These are phyloP conservation scores for Suhomyces terraborum DNA, from an alignment of 1,139 yeast species.

Conservation along the genomic window DNA sequence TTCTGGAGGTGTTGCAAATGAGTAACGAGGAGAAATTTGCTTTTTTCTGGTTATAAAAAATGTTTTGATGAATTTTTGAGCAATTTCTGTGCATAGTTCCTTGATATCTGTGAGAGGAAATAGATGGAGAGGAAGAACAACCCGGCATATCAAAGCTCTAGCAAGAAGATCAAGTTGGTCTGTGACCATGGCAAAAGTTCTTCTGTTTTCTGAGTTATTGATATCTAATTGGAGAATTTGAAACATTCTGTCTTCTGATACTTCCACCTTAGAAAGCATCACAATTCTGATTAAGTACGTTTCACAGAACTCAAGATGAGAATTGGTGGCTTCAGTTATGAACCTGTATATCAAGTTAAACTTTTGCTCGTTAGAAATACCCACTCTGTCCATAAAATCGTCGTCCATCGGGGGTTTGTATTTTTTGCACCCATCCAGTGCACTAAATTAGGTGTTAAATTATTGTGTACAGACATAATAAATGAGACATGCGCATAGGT, in stretches of 20 bases:
- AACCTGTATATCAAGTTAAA: not conserved
- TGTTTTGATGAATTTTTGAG: slow-evolving; percentile 22
- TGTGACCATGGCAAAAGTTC: not conserved
- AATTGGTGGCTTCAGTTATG: not conserved
- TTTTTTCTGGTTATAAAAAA: slow-evolving; percentile 23
- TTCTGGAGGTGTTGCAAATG: not conserved
- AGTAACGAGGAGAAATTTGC: not conserved
- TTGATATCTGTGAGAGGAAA: slow-evolving; percentile 28
- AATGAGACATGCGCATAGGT: too few relatives aligned
- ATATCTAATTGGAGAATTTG: not conserved
- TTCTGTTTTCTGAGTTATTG: not conserved
- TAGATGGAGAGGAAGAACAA: slow-evolving; percentile 7
- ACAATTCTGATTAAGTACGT: slow-evolving; percentile 4
- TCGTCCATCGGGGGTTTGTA: not conserved
- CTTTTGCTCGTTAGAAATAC: not conserved
- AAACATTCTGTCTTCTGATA: not conserved
- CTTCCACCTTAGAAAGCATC: not conserved
- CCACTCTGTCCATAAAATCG: not conserved
- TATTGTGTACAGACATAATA: too few relatives aligned
- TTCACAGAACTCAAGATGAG: not conserved
- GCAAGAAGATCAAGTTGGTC: not conserved
- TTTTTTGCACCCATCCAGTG: slow-evolving; percentile 8
- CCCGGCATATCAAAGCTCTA: not conserved
- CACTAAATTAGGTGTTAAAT: too few relatives aligned
- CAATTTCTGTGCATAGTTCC: slow-evolving; percentile 23